Conservation (phyloP, 495 filamentous ascomycete genomes). For the Penicillium tannophilum region DNA sequence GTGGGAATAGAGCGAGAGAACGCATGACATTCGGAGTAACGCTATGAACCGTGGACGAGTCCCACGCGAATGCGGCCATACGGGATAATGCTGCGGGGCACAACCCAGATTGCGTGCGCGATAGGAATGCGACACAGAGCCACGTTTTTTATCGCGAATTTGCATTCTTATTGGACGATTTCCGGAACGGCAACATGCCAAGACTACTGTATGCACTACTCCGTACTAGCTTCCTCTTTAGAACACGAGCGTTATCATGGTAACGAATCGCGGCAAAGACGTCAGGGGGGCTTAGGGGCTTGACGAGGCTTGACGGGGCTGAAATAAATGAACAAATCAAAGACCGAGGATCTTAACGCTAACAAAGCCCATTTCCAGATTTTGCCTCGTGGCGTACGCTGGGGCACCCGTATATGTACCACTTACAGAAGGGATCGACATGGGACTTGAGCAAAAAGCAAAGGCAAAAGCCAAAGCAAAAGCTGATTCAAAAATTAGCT, state of each 20-base stretch:
- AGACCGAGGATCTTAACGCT: too few relatives aligned
- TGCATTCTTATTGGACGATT: neutral
- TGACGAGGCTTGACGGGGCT: neutral
- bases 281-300: conserved; percentile 1
- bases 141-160: neutral
- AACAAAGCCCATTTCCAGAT: too few relatives aligned
- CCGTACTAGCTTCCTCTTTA: too few relatives aligned
- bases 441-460: too few relatives aligned
- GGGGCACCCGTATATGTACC: neutral
- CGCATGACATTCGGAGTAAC: neutral
- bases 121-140: neutral
- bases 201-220: neutral
- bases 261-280: neutral
- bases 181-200: neutral
- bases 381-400: neutral
- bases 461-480: too few relatives aligned
- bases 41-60: neutral
- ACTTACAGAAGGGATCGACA: neutral
- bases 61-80: neutral
- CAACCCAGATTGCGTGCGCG: too few relatives aligned
- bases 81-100: too few relatives aligned
- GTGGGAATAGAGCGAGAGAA: neutral
- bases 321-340: neutral
- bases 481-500: too few relatives aligned
- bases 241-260: neutral